Conservation (phyloP, 2,329 filamentous ascomycete species). For the Cytospora schulzeri region DNA sequence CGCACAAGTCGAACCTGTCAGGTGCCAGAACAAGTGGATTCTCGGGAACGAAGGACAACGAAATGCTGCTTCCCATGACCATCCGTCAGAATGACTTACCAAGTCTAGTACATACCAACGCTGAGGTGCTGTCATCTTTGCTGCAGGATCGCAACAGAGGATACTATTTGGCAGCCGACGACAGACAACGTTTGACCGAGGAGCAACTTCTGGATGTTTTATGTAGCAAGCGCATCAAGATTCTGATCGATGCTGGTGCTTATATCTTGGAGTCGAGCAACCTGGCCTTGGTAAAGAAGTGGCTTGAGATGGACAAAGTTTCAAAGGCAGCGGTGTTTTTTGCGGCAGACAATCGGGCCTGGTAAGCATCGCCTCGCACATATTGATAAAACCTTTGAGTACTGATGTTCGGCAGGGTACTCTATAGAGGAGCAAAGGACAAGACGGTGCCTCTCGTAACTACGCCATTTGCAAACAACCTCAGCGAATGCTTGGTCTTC, state of each 20-base stretch:
- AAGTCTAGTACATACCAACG: conserved; percentile 60
- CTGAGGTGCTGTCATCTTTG: conserved; percentile 62
- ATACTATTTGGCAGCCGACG: conserved; percentile 44
- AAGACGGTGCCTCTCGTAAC: conserved; percentile 49
- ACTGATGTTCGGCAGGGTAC: conserved; percentile 33
- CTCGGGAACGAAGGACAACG: conserved; percentile 71
- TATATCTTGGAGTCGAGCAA: conserved; percentile 66
- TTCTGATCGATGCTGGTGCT: conserved; percentile 67
- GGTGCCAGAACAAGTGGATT: conserved; percentile 59
- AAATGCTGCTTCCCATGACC: conserved; percentile 59
- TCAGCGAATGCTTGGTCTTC: conserved; percentile 57
- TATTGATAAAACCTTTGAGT: background rate
- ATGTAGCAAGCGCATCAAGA: conserved; percentile 40
- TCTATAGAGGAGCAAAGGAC: conserved; percentile 39
- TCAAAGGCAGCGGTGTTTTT: conserved; percentile 59
- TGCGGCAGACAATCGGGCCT: conserved; percentile 46
- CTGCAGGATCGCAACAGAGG: conserved; percentile 52
- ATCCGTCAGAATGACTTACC: conserved; percentile 64
- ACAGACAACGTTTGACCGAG: conserved; percentile 44
- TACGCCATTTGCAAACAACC: conserved; percentile 56
- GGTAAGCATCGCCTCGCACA: conserved; percentile 17
- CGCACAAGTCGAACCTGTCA: conserved; percentile 39
- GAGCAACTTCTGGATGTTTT: conserved; percentile 47
- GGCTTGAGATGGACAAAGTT: conserved; percentile 50
- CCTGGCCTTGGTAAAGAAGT: conserved; percentile 47